These are phyloP conservation scores for Ministeria vibrans DNA, from an alignment of 78 protist genomes.

Conservation along the genomic window DNA sequence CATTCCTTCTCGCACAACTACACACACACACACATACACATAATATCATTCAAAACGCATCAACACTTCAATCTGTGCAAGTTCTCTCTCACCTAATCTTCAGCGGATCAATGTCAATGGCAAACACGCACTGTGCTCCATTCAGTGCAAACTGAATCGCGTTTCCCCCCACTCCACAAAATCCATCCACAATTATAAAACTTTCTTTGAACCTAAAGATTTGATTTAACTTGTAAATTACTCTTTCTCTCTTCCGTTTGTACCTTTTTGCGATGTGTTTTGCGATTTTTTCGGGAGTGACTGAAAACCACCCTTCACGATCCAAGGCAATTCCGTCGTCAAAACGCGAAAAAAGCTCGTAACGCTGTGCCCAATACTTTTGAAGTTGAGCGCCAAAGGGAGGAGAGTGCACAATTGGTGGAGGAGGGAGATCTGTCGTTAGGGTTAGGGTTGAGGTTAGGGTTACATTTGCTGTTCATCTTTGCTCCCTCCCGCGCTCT, in stretches of 20 bases:
- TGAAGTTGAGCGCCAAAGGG: too few relatives aligned
- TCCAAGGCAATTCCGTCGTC: slow-evolving; percentile 11
- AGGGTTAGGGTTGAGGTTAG: too few relatives aligned
- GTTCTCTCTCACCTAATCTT: too few relatives aligned
- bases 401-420: too few relatives aligned
- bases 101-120: slow-evolving; percentile 13
- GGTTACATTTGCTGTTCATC: too few relatives aligned
- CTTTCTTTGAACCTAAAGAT: too few relatives aligned
- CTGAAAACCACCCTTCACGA: slow-evolving; percentile 25
- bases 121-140: slow-evolving; percentile 15
- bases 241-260: neutral
- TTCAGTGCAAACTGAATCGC: slow-evolving; percentile 32
- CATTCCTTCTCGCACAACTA: neutral
- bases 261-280: slow-evolving; percentile 7
- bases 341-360: neutral
- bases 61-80: neutral
- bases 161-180: slow-evolving; percentile 40
- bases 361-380: slow-evolving; percentile 11
- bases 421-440: too few relatives aligned
- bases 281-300: slow-evolving; percentile 22
- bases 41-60: neutral
- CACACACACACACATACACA: neutral
- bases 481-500: too few relatives aligned
- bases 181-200: slow-evolving; percentile 27
- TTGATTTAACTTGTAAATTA: too few relatives aligned